Conservation (phyloP, 768 basidiomycete species). For the Pholiota conissans region DNA sequence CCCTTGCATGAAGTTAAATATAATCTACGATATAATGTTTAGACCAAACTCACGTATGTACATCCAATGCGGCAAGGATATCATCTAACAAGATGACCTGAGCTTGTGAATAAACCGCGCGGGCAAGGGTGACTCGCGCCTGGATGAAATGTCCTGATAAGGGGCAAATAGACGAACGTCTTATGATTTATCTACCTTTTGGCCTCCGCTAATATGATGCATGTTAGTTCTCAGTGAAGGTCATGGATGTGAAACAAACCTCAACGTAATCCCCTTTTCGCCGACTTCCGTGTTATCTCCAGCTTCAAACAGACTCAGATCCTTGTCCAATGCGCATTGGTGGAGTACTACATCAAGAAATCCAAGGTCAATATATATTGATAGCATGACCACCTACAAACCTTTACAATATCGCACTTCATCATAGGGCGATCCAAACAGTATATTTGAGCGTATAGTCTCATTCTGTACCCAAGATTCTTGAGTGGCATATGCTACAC, state of each 20-base stretch:
- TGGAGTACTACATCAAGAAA: background rate
- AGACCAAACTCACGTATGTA: conserved; percentile 24
- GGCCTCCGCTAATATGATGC: background rate
- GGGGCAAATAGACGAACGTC: background rate
- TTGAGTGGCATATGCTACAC: conserved; percentile 2
- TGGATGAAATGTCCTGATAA: conserved; percentile 8
- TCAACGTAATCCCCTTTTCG: conserved; percentile 2
- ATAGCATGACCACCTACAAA: background rate
- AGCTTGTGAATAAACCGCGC: conserved; percentile 50
- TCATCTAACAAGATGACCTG: conserved; percentile 71
- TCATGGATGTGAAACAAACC: background rate
- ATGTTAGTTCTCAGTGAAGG: background rate
- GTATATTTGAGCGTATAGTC: conserved; percentile 1
- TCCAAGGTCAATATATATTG: background rate
- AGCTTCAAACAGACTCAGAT: background rate
- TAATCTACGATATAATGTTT: background rate
- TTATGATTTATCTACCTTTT: background rate
- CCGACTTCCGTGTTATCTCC: conserved; percentile 6
- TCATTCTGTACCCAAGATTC: conserved; percentile 6
- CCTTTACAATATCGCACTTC: background rate
- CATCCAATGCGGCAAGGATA: conserved; percentile 62
- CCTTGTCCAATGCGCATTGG: background rate
- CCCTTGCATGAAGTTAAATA: conserved; percentile 39
- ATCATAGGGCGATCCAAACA: conserved; percentile 2
- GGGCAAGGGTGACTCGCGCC: conserved; percentile 46